Percentiles rank a stretch among this genome's conserved stretches.
Conservation (phyloP, 768 basidiomycete genomes). For the Tylopilus sp. region DNA sequence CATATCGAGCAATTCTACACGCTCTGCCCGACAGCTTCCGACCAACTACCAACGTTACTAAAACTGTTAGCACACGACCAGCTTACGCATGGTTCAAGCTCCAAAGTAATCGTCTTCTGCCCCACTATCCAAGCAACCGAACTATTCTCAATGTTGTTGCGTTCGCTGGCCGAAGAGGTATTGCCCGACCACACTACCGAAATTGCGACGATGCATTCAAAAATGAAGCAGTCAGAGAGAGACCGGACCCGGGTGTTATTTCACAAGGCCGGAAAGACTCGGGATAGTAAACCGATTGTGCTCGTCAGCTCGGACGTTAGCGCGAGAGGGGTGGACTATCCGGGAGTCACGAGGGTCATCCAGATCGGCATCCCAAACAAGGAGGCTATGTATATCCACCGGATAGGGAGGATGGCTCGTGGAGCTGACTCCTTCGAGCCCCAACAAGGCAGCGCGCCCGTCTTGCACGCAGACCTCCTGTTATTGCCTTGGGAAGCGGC, state of each 20-base stretch:
- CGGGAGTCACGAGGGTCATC: conserved; percentile 83
- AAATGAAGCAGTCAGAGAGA: conserved; percentile 36
- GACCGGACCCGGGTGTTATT: conserved; percentile 25
- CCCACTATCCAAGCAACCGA: conserved; percentile 84
- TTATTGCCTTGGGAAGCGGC: conserved; percentile 76
- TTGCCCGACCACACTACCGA: conserved; percentile 55
- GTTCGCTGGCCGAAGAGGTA: conserved; percentile 38
- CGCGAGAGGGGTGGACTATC: conserved; percentile 87
- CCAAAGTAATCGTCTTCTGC: conserved; percentile 81
- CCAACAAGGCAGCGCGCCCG: not conserved
- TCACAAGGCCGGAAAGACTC: conserved; percentile 4
- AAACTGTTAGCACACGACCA: conserved; percentile 88
- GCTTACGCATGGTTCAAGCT: conserved; percentile 56
- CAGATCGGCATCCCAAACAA: conserved; percentile 79
- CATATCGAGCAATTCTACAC: conserved; percentile 85
- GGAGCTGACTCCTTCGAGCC: conserved; percentile 47
- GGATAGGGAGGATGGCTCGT: conserved; percentile 83
- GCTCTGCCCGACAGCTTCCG: conserved; percentile 54
- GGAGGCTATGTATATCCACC: conserved; percentile 77
- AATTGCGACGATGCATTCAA: conserved; percentile 83
- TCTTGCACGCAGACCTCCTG: conserved; percentile 68
- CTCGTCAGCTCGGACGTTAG: conserved; percentile 87
- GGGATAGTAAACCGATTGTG: conserved; percentile 45
- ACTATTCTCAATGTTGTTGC: conserved; percentile 63
- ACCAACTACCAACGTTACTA: conserved; percentile 77